Conservation (phyloP, 805 yeast genomes). For the Cyberlindnera samutprakarnensis region DNA sequence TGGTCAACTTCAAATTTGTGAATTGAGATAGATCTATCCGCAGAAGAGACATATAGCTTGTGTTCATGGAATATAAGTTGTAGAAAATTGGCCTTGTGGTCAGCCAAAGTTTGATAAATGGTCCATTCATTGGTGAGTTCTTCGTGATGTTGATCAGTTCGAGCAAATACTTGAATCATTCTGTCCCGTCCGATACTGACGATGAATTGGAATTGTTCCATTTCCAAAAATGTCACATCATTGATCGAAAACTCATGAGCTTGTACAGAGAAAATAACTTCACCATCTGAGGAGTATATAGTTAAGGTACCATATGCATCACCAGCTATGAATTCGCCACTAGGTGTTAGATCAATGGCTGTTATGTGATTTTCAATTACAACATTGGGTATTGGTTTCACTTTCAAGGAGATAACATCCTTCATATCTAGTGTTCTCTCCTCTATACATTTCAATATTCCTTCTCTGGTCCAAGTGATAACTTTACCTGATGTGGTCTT, state of each 20-base stretch:
- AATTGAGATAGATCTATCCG: conserved; percentile 53
- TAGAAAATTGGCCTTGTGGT: conserved; percentile 47
- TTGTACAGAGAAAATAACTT: conserved; percentile 24
- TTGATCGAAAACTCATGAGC: conserved; percentile 49
- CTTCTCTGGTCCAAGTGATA: conserved; percentile 36
- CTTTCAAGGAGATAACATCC: conserved; percentile 6
- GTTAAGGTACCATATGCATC: conserved; percentile 41
- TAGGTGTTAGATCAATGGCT: conserved; percentile 29
- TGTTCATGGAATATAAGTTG: conserved; percentile 25
- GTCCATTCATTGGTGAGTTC: conserved; percentile 34
- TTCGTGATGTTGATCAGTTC: conserved; percentile 9
- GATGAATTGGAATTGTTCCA: conserved; percentile 24
- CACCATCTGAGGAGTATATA: conserved; percentile 14
- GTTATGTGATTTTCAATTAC: conserved; percentile 34
- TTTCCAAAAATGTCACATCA: conserved; percentile 32
- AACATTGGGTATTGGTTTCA: conserved; percentile 23
- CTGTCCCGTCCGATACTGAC: conserved; percentile 52
- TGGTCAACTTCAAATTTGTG: conserved; percentile 30
- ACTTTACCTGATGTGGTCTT: conserved; percentile 25
- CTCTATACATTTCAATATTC: conserved; percentile 27
- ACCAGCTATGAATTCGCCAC: conserved; percentile 31
- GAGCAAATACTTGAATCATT: conserved; percentile 48
- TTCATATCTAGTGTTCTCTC: conserved; percentile 12
- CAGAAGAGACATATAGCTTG: conserved; percentile 44
- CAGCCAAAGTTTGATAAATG: conserved; percentile 50